phyloP scores from a whole-genome alignment of 2,329 filamentous ascomycete species.

The Allantophomopsis cytisporea region DNA sequence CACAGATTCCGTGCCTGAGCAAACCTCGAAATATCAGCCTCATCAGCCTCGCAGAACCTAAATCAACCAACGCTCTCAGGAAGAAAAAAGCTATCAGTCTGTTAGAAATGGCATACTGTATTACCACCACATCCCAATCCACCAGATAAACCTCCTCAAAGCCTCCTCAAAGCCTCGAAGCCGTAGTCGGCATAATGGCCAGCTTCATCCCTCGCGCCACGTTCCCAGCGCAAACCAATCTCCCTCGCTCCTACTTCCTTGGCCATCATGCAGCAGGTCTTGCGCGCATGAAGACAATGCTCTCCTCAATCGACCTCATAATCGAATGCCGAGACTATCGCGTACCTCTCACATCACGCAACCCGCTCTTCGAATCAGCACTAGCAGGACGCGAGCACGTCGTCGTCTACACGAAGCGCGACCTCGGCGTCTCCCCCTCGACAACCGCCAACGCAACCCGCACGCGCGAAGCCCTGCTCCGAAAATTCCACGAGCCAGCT shows the following conservation, averaged over 20 bases:
- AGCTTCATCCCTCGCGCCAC: constrained; percentile 58
- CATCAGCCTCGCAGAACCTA: no score
- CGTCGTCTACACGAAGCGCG: constrained; percentile 83
- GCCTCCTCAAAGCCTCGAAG: no score
- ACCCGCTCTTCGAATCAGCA: constrained; percentile 73
- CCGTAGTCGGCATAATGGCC: constrained; percentile 2
- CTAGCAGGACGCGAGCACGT: constrained; percentile 62
- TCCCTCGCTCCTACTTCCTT: constrained; percentile 84
- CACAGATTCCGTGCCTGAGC: no score
- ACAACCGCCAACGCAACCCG: no score
- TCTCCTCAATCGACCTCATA: constrained; percentile 73
- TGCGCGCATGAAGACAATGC: constrained; percentile 65
- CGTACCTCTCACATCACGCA: constrained; percentile 77
- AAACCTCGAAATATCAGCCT: no score
- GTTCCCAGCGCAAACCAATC: constrained; percentile 60
- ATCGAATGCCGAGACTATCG: constrained; percentile 93
- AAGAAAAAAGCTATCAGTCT: no score
- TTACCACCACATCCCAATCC: no score
- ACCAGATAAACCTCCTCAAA: no score
- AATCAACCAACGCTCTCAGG: no score
- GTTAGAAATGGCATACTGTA: no score
- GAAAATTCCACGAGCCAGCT: constrained; percentile 36
- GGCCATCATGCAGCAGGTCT: constrained; percentile 83
- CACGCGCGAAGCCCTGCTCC: constrained; percentile 29
- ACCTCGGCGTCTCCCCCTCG: constrained; percentile 37